Percentiles rank a stretch among this genome's conserved stretches.
Conservation (phyloP, 352 stramenopile genomes). For the Globisporangium ultimum region DNA sequence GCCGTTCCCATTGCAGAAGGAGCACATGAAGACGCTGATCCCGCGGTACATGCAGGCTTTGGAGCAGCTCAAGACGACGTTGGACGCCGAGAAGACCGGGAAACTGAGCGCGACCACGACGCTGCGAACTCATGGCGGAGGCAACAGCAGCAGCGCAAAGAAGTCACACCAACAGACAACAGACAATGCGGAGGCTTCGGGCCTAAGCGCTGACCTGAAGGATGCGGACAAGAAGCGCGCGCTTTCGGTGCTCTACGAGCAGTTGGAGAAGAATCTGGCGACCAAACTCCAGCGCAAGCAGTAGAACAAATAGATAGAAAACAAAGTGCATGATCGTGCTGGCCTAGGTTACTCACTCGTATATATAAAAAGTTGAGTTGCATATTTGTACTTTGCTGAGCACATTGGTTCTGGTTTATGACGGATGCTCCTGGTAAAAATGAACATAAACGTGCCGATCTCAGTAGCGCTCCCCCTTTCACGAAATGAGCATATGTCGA, state of each 20-base stretch:
- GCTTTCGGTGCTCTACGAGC: conserved; percentile 46
- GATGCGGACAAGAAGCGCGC: conserved; percentile 51
- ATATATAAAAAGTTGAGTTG: too few species aligned
- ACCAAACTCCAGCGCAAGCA: conserved; percentile 39
- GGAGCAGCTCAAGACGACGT: conserved; percentile 70
- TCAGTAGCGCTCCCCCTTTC: too few species aligned
- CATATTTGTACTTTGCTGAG: too few species aligned
- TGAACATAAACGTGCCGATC: too few species aligned
- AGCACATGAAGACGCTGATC: conserved; percentile 80
- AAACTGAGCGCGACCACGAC: conserved; percentile 51
- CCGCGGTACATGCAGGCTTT: conserved; percentile 68
- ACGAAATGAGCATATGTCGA: too few species aligned
- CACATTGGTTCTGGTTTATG: too few species aligned
- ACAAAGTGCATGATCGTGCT: too few species aligned
- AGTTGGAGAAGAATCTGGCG: conserved; percentile 58
- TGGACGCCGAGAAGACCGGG: conserved; percentile 73
- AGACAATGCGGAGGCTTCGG: conserved; percentile 5
- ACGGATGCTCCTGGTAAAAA: too few species aligned
- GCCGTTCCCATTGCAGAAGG: conserved; percentile 55
- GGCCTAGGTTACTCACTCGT: too few species aligned
- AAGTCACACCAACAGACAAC: too few species aligned
- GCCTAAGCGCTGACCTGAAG: conserved; percentile 28
- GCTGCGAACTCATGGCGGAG: conserved; percentile 16
- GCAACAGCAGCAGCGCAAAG: background rate
- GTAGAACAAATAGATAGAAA: conserved; percentile 17